These are phyloP conservation scores for Hibiscus mutabilis DNA, from an alignment of 345 rosid species.

Conservation along the genomic window DNA sequence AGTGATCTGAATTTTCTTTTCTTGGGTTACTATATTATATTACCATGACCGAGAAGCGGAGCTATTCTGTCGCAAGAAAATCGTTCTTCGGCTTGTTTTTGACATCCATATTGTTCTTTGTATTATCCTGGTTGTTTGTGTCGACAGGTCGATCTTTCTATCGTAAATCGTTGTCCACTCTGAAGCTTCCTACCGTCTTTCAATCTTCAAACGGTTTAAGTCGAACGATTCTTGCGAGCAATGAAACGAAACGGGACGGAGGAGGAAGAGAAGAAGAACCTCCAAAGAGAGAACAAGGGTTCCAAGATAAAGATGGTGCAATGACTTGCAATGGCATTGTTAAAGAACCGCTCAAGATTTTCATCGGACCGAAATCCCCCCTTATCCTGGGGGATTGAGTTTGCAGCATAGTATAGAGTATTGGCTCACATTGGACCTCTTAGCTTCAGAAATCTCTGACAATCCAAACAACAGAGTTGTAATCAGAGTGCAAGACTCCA, in stretches of 20 bases:
- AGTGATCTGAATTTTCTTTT: background rate
- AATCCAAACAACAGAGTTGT: constrained; percentile 44
- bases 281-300: background rate
- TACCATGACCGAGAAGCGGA: constrained; percentile 53
- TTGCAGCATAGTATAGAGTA: constrained; percentile 92
- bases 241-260: constrained; percentile 20
- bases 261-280: constrained; percentile 1
- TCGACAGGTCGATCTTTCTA: constrained; percentile 35
- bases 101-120: constrained; percentile 31
- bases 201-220: constrained; percentile 17
- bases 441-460: constrained; percentile 55
- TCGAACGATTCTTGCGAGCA: constrained; percentile 24
- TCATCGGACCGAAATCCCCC: constrained; percentile 41
- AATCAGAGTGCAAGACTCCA: constrained; percentile 66
- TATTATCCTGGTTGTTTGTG: constrained; percentile 69
- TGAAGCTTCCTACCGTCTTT: constrained; percentile 21
- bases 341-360: constrained; percentile 50
- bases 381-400: constrained; percentile 86
- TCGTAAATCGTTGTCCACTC: constrained; percentile 24
- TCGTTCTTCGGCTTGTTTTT: constrained; percentile 43
- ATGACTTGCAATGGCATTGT: constrained; percentile 14
- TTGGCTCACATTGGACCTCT: constrained; percentile 87
- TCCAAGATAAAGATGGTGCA: constrained; percentile 10
- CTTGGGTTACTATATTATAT: background rate
- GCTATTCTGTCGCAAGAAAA: constrained; percentile 32